Evolutionary conservation across 805 yeast species (phyloP).

Genomic region (Metschnikowia dekortorum): DNA sequence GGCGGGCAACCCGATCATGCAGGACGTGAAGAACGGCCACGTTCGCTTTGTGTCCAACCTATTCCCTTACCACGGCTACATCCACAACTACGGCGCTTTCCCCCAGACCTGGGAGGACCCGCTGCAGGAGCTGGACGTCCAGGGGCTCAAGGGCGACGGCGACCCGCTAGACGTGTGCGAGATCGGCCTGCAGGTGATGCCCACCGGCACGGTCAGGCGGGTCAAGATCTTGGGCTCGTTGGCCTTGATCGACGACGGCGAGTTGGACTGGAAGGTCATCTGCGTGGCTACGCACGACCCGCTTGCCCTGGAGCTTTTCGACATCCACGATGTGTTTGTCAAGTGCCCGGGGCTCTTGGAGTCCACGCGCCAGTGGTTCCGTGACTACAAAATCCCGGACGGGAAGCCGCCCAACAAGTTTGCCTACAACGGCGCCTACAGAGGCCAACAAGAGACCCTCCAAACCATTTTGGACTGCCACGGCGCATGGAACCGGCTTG

Average conservation of each 20-base stretch:
- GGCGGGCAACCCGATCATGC: constrained; percentile 86
- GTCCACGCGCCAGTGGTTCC: constrained; percentile 97
- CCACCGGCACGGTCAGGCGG: constrained; percentile 72
- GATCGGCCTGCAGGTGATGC: constrained; percentile 66
- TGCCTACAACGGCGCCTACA: constrained; percentile 94
- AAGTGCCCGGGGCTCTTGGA: constrained; percentile 90
- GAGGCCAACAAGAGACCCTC: constrained; percentile 80
- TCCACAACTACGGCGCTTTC: constrained; percentile 97
- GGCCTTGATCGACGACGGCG: constrained; percentile 92
- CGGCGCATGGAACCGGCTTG: constrained; percentile 77
- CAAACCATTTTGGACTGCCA: constrained; percentile 78
- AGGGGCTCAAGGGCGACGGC: constrained; percentile 68
- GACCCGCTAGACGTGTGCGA: constrained; percentile 96
- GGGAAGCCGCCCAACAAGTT: constrained; percentile 96
- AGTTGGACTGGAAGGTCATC: constrained; percentile 88
- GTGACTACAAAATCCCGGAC: constrained; percentile 95
- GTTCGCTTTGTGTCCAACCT: constrained; percentile 94
- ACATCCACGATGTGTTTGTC: constrained; percentile 85
- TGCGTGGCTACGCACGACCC: constrained; percentile 83
- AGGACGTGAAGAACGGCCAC: constrained; percentile 96
- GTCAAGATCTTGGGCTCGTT: constrained; percentile 92
- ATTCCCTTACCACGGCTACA: constrained; percentile 98
- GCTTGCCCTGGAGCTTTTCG: constrained; percentile 79
- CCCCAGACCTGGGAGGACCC: constrained; percentile 90
- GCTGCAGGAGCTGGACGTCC: constrained; percentile 49